These are phyloP conservation scores for Pythium oligandrum DNA, from an alignment of 352 stramenopile species.

Conservation along the genomic window DNA sequence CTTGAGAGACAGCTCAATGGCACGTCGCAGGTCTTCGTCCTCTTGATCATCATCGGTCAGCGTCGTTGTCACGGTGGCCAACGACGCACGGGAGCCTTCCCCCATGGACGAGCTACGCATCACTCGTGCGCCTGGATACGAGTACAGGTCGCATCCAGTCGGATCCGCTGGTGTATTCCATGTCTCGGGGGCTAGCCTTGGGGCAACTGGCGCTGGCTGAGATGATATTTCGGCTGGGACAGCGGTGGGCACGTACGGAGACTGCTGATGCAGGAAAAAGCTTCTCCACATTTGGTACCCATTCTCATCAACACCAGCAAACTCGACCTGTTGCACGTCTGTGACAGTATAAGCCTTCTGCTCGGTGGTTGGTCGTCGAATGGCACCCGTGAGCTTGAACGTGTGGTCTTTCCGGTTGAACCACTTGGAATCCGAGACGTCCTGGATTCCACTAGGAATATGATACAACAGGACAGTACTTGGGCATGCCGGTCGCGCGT, in stretches of 20 bases:
- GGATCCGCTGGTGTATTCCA: neutral
- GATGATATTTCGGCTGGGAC: too few relatives aligned
- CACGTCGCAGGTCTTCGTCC: slow-evolving; percentile 47
- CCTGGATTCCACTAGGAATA: slow-evolving; percentile 36
- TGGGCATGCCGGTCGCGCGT: slow-evolving; percentile 44
- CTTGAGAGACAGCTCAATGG: slow-evolving; percentile 48
- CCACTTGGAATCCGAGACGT: slow-evolving; percentile 50
- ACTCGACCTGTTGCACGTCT: slow-evolving; percentile 39
- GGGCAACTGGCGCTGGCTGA: neutral
- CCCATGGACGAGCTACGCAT: neutral
- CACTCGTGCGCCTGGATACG: slow-evolving; percentile 9
- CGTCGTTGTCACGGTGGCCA: slow-evolving; percentile 13
- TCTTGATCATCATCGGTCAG: slow-evolving; percentile 26
- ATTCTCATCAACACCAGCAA: slow-evolving; percentile 43
- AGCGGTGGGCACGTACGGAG: neutral
- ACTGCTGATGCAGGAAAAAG: slow-evolving; percentile 57
- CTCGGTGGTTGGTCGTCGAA: slow-evolving; percentile 15
- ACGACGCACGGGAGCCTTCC: slow-evolving; percentile 6
- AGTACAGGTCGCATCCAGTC: neutral
- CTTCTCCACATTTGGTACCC: slow-evolving; percentile 47
- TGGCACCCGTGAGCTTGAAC: slow-evolving; percentile 41
- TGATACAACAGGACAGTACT: slow-evolving; percentile 59
- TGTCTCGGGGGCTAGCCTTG: too few relatives aligned
- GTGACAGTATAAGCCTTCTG: slow-evolving; percentile 28
- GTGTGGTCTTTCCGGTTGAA: slow-evolving; percentile 66